Conservation (phyloP, 2,329 filamentous ascomycete species). For the Venturia pyrina region DNA sequence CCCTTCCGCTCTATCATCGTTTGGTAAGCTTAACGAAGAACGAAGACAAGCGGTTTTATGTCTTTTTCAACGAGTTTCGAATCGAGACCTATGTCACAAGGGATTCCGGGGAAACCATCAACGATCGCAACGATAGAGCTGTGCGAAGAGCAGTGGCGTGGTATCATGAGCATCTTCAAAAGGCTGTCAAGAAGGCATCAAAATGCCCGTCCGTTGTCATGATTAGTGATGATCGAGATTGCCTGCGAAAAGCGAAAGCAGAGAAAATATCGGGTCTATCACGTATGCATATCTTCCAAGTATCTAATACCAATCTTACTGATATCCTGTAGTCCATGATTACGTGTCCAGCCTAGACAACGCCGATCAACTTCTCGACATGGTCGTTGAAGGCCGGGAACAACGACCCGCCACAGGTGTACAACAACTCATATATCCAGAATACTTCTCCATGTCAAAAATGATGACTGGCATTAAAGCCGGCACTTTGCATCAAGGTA, state of each 20-base stretch:
- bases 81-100: conserved; percentile 79
- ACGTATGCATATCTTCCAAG: conserved; percentile 19
- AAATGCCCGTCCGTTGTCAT: conserved; percentile 73
- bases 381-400: conserved; percentile 76
- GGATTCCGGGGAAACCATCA: conserved; percentile 72
- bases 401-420: conserved; percentile 54
- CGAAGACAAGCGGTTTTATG: conserved; percentile 93
- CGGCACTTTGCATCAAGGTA: conserved; percentile 83
- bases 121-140: conserved; percentile 91
- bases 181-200: conserved; percentile 42
- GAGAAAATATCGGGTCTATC: conserved; percentile 63
- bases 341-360: conserved; percentile 82
- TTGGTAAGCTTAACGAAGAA: conserved; percentile 85
- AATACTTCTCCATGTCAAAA: conserved; percentile 74
- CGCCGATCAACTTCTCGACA: conserved; percentile 76
- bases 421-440: conserved; percentile 69
- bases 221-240: conserved; percentile 87
- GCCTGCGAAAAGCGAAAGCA: conserved; percentile 67
- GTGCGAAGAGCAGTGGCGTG: conserved; percentile 78
- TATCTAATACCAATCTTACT: neutral
- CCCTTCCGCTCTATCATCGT: conserved; percentile 88
- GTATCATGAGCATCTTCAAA: conserved; percentile 74
- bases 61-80: conserved; percentile 98
- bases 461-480: conserved; percentile 90
- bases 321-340: conserved; percentile 38